These are phyloP conservation scores for Stachybotrys chartarum DNA, from an alignment of 2,329 filamentous ascomycete genomes.

Conservation along the genomic window DNA sequence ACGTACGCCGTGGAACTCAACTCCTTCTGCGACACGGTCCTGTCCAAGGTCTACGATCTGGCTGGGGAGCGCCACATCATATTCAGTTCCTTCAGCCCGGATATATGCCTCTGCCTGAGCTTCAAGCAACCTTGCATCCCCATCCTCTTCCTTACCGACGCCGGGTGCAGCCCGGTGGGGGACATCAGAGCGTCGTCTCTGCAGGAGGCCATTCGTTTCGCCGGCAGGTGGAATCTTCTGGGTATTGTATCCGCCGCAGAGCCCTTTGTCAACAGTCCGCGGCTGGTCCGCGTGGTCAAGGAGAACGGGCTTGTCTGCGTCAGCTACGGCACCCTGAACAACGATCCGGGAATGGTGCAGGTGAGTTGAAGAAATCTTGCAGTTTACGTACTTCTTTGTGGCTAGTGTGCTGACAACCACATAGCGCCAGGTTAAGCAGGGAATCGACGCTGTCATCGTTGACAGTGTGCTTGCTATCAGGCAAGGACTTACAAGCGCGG, in stretches of 20 bases:
- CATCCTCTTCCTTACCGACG: constrained; percentile 88
- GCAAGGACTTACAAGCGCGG: constrained; percentile 63
- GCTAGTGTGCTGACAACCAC: constrained; percentile 6
- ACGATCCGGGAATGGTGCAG: constrained; percentile 78
- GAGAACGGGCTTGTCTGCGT: constrained; percentile 91
- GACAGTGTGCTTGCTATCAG: constrained; percentile 90
- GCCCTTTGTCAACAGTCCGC: constrained; percentile 80
- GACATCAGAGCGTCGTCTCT: constrained; percentile 87
- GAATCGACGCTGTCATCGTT: constrained; percentile 96
- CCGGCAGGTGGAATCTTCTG: constrained; percentile 87
- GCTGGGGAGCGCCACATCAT: constrained; percentile 82
- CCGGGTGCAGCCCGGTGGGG: constrained; percentile 71
- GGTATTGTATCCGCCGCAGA: constrained; percentile 87
- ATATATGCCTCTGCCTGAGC: constrained; percentile 86
- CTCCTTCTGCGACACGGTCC: constrained; percentile 89
- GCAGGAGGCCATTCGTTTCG: constrained; percentile 93
- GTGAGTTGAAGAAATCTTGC: constrained; percentile 39
- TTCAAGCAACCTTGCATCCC: constrained; percentile 98
- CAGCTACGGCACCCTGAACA: constrained; percentile 87
- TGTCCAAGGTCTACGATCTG: constrained; percentile 83
- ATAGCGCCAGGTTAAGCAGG: constrained; percentile 83
- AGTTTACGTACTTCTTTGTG: not conserved
- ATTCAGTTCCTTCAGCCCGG: constrained; percentile 95
- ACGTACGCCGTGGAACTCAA: constrained; percentile 94
- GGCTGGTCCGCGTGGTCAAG: constrained; percentile 88